Base-by-base conservation (phyloP, 495 filamentous ascomycete species). In the Cairneyella variabilis region DNA sequence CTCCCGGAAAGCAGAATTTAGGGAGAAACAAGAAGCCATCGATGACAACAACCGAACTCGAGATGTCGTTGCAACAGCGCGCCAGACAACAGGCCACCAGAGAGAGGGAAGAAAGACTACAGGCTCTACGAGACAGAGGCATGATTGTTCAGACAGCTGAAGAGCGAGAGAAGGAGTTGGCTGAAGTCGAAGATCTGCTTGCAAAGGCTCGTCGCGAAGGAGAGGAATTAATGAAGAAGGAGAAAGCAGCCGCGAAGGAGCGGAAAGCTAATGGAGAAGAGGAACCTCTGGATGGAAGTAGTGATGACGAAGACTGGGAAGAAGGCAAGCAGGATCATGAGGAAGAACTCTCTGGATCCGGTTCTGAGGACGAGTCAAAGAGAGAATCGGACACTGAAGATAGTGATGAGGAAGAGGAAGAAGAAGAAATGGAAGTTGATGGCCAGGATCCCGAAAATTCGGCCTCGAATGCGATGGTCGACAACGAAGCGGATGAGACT, bases 101-200 rank as follows among this genome's bases (percentile, higher is more conserved):
- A 27, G 91, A 91, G 63, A 78, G 89, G n/a, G 82, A 83, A 39
- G 85, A 89, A 58, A 85, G 84, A 51, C 77, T 97, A 14, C 81
- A 88, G 53, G 80, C 86, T 53, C 74, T 97, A 21, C 76, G 79
- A 49, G 83, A 84, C 17, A 88, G 85, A 64, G 93, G 93, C 26
- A 75, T 97, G 14, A 71, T 86, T 37, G 73, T 97, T n/a, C 85
- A 88, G 58, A 96, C 89, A 1, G 80, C 83, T 3, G 93, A 96
- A 66, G 91, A 99, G 59, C 77, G 88, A 52, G 84, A 87, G 57
- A 82, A 83, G 11, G 85, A 92, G 59, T 81, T 85, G 63, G 83
- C 85, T 22, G 82, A 91, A 53, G 79, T 96, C 18, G 95, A 97
- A 56, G 83, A 96, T 58, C 75, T 97, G 32, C 75, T 98, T 27